A percentile compares a stretch with the other conserved stretches of the same genome.
Evolutionary conservation across 768 basidiomycete genomes (phyloP).

Genomic region (Leccinum incarnatum): DNA sequence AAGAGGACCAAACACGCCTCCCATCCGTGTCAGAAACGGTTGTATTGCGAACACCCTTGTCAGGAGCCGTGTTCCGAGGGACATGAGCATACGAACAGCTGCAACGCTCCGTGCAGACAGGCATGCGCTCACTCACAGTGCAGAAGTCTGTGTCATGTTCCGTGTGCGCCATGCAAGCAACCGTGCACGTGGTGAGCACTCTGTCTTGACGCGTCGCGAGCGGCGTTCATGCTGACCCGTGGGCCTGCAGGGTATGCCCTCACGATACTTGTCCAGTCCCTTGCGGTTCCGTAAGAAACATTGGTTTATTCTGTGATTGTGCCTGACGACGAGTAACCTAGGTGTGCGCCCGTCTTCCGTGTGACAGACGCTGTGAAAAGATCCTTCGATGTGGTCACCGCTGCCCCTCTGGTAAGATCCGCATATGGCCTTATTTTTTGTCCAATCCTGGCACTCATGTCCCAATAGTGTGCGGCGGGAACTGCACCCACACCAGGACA

Average conservation of each 20-base stretch:
- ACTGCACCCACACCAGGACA: slow-evolving; percentile 29
- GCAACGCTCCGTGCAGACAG: slow-evolving; percentile 50
- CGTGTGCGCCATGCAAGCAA: slow-evolving; percentile 63
- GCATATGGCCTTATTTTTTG: slow-evolving; percentile 27
- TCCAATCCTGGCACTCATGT: background rate
- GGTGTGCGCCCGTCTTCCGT: slow-evolving; percentile 66
- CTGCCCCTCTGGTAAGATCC: slow-evolving; percentile 59
- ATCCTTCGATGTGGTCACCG: slow-evolving; percentile 55
- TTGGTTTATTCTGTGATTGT: background rate
- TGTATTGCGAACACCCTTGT: slow-evolving; percentile 57
- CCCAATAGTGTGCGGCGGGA: slow-evolving; percentile 61
- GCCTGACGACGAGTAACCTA: slow-evolving; percentile 20
- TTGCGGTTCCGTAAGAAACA: slow-evolving; percentile 60
- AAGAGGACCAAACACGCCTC: slow-evolving; percentile 35
- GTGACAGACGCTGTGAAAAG: slow-evolving; percentile 51
- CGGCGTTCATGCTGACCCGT: slow-evolving; percentile 1
- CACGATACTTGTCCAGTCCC: slow-evolving; percentile 58
- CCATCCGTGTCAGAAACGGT: slow-evolving; percentile 32
- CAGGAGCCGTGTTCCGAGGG: slow-evolving; percentile 44
- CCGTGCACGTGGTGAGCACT: slow-evolving; percentile 51
- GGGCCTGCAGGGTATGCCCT: slow-evolving; percentile 44
- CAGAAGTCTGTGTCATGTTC: slow-evolving; percentile 42
- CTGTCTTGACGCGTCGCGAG: background rate
- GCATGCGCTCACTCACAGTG: slow-evolving; percentile 54
- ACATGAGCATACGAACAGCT: slow-evolving; percentile 48